A percentile compares a stretch with the other conserved stretches of the same genome.
These are phyloP conservation scores for Xerocomus nothofagi DNA, from an alignment of 1,284 basidiomycete species.

Conservation along the genomic window DNA sequence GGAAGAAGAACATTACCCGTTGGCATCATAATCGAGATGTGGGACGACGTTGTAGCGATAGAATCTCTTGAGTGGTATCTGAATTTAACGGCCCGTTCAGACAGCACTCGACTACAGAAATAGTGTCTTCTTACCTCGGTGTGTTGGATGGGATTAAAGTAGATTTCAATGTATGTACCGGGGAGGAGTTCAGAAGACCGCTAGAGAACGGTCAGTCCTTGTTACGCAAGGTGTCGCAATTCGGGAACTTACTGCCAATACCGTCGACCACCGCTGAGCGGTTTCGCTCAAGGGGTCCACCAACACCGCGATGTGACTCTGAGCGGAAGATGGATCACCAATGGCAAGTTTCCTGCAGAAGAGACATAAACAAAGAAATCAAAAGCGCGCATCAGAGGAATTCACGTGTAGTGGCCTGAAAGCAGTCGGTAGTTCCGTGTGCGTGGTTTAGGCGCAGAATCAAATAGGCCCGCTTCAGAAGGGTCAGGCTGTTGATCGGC, in stretches of 20 bases:
- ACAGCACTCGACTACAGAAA: neutral
- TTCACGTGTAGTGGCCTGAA: slow-evolving; percentile 64
- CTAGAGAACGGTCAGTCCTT: slow-evolving; percentile 13
- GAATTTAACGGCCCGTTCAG: neutral
- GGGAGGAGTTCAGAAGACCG: slow-evolving; percentile 46
- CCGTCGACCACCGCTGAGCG: slow-evolving; percentile 82
- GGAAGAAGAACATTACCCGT: slow-evolving; percentile 53
- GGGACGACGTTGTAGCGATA: slow-evolving; percentile 78
- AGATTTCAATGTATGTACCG: slow-evolving; percentile 68
- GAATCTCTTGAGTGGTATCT: slow-evolving; percentile 94
- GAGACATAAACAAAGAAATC: slow-evolving; percentile 2
- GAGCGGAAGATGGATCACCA: slow-evolving; percentile 66
- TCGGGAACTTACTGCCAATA: slow-evolving; percentile 58
- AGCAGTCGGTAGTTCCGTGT: slow-evolving; percentile 60
- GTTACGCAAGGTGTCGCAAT: neutral
- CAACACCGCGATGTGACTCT: slow-evolving; percentile 74
- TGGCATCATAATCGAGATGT: slow-evolving; percentile 62
- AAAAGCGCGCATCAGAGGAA: slow-evolving; percentile 11
- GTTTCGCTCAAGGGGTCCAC: slow-evolving; percentile 85
- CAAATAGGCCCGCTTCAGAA: slow-evolving; percentile 72
- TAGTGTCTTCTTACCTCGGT: slow-evolving; percentile 54
- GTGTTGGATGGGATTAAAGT: slow-evolving; percentile 70
- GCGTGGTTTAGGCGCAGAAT: slow-evolving; percentile 55
- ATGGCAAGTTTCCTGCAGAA: slow-evolving; percentile 60
- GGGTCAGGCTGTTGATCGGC: slow-evolving; percentile 67